These are phyloP conservation scores for Mucor piriformis DNA, from an alignment of 371 early-diverging fungal species.

Conservation along the genomic window DNA sequence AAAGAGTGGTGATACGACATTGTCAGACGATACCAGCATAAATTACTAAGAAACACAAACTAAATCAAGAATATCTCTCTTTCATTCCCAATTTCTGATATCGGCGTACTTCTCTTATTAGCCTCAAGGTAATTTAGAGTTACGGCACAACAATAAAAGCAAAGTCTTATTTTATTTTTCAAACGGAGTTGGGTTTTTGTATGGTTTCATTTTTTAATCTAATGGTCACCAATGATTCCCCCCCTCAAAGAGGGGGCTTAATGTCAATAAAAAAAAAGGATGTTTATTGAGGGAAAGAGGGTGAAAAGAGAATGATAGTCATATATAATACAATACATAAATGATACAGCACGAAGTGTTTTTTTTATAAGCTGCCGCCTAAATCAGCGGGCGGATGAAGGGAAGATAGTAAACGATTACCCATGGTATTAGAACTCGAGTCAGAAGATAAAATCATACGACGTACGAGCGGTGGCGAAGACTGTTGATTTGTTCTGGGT, in stretches of 20 bases:
- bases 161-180: not conserved
- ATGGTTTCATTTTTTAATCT: conserved; percentile 4
- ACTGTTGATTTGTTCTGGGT: not conserved
- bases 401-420: not conserved
- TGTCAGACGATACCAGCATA: too few species aligned
- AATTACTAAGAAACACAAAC: too few species aligned
- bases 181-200: not conserved
- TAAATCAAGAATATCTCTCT: too few species aligned
- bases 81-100: too few species aligned
- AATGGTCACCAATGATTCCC: too few species aligned
- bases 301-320: too few species aligned
- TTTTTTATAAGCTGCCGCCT: conserved; percentile 7
- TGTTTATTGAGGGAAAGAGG: not conserved
- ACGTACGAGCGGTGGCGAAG: not conserved
- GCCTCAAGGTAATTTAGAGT: too few species aligned
- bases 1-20: too few species aligned
- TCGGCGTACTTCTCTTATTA: too few species aligned
- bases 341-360: not conserved
- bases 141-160: too few species aligned
- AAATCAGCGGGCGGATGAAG: conserved; percentile 16
- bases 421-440: not conserved
- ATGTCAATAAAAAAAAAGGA: not conserved
- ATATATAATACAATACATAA: not conserved
- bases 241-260: not conserved
- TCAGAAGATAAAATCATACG: not conserved